Percentiles rank a stretch among this genome's conserved stretches.
Conservation (phyloP, 2,329 filamentous ascomycete genomes). For the Colletotrichum brevisporum region DNA sequence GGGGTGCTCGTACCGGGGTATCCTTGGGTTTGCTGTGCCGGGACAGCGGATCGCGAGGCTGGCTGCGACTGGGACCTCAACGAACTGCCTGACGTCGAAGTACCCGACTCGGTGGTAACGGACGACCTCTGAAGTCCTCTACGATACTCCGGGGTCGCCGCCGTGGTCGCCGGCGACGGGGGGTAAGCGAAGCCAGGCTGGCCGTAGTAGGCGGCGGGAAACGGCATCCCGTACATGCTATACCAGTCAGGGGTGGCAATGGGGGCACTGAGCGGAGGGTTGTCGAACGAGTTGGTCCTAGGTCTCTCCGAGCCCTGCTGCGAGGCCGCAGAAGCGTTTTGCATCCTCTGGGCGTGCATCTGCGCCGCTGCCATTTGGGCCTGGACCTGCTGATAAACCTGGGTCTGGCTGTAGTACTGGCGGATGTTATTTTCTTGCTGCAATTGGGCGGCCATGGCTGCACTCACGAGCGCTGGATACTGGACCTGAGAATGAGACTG, state of each 20-base stretch:
- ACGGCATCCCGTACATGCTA: conserved; percentile 61
- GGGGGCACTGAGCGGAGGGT: conserved; percentile 71
- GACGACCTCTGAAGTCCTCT: conserved; percentile 70
- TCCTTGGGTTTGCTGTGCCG: conserved; percentile 36
- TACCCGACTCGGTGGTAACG: conserved; percentile 62
- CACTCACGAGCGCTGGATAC: conserved; percentile 47
- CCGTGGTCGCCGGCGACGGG: conserved; percentile 66
- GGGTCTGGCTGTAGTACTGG: conserved; percentile 42
- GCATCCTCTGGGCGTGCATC: conserved; percentile 40
- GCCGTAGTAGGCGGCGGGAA: conserved; percentile 58
- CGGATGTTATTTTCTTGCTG: conserved; percentile 41
- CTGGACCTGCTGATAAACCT: conserved; percentile 41
- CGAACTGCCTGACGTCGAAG: conserved; percentile 65
- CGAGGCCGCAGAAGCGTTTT: conserved; percentile 27
- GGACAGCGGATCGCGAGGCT: conserved; percentile 60
- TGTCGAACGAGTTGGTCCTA: conserved; percentile 75
- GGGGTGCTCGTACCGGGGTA: conserved; percentile 33
- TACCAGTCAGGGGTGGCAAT: conserved; percentile 68
- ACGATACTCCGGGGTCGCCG: conserved; percentile 63
- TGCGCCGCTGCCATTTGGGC: conserved; percentile 41
- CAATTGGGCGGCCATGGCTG: conserved; percentile 42
- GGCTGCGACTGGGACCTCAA: conserved; percentile 78
- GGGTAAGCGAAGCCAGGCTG: conserved; percentile 68
- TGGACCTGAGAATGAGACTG: conserved; percentile 58
- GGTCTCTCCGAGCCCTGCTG: conserved; percentile 62